phyloP scores from a whole-genome alignment of 2,329 filamentous ascomycete genomes.

The Cadophora malorum region DNA sequence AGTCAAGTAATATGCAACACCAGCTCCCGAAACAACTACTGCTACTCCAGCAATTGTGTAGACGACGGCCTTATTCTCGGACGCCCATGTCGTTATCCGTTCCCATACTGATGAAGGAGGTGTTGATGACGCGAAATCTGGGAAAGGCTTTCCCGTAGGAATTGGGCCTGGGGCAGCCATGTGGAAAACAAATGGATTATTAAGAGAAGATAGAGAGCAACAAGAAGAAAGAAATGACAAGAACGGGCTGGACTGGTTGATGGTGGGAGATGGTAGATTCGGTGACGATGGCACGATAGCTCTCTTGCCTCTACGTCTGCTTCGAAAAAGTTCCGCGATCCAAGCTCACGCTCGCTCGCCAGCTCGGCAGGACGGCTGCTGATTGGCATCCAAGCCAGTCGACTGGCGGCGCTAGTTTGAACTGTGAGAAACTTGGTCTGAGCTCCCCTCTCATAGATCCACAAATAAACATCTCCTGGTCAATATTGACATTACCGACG shows the following conservation, averaged over 20 bases:
- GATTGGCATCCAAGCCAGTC: slow-evolving; percentile 13
- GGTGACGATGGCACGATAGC: slow-evolving; percentile 11
- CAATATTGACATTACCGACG: neutral
- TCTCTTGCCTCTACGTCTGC: slow-evolving; percentile 8
- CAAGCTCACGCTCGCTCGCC: neutral
- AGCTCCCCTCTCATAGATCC: slow-evolving; percentile 1
- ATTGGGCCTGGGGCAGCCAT: slow-evolving; percentile 43
- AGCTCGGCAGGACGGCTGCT: slow-evolving; percentile 13
- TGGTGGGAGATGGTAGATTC: slow-evolving; percentile 25
- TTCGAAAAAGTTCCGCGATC: slow-evolving; percentile 19
- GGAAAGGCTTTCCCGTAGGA: slow-evolving; percentile 40
- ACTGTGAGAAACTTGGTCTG: neutral
- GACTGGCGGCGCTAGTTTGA: neutral
- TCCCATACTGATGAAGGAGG: slow-evolving; percentile 66
- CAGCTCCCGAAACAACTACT: slow-evolving; percentile 87
- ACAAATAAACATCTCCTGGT: slow-evolving; percentile 9
- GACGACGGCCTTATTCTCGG: slow-evolving; percentile 93
- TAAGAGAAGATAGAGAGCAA: slow-evolving; percentile 36
- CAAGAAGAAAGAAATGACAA: slow-evolving; percentile 33
- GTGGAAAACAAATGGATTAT: slow-evolving; percentile 35
- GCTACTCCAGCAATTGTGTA: slow-evolving; percentile 97
- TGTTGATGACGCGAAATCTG: slow-evolving; percentile 45
- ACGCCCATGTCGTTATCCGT: slow-evolving; percentile 87
- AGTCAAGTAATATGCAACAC: slow-evolving; percentile 89
- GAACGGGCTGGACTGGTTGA: slow-evolving; percentile 27